Evolutionary conservation across 768 basidiomycete genomes (phyloP), one percentile per base, ranked within the genome.

Genomic region (Dioszegia aurantiaca): DNA sequence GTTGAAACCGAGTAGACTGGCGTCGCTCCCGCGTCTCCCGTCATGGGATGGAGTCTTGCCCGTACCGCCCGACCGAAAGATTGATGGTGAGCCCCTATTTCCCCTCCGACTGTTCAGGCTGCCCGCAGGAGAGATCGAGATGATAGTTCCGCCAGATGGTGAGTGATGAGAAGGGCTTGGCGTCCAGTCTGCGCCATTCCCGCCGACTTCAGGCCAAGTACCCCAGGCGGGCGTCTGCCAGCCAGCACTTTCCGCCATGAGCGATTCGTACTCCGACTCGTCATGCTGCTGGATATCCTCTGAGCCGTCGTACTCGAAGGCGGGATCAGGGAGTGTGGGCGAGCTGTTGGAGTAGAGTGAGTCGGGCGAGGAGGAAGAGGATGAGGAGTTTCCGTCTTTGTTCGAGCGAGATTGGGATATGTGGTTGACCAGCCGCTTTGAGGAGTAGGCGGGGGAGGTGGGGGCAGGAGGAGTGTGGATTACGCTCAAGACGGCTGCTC

Each of bases 81-180:
- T 28, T 47, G 46, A 47, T 11, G 27, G 39, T 5, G 36, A 37
- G 14, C 42, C 31, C 16, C 36, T 9, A 1, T 59, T 62, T 4
- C 41, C 55, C 30, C 62, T 56, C 33, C 59, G 55, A 17, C 62
- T 59, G 44, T 54, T 58, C 26, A 53, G n/a, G 23, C 58, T 64
- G 4, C 72, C 65, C 3, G 65, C 40, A 17, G 72, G 66, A 1
- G 70, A 72, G 21, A 72, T 51, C 10, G 70, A 68, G 56, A 74
- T 69, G 56, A 74, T 67, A 8, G 72, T 62, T 3, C 53, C 36
- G 24, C 56, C 37, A 5, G 44, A 46, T 26, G 59, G 53, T 4
- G 45, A 39, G 23, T 33, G 21, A 30, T 41, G 24, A 21, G 37
- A 54, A 6, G 62, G 55, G 23, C 58, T 62, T 21, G 64, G 62